Percentiles rank a stretch among this genome's conserved stretches.
These are phyloP conservation scores for Saccharomyces eubayanus DNA, from an alignment of 805 yeast genomes.

Conservation along the genomic window DNA sequence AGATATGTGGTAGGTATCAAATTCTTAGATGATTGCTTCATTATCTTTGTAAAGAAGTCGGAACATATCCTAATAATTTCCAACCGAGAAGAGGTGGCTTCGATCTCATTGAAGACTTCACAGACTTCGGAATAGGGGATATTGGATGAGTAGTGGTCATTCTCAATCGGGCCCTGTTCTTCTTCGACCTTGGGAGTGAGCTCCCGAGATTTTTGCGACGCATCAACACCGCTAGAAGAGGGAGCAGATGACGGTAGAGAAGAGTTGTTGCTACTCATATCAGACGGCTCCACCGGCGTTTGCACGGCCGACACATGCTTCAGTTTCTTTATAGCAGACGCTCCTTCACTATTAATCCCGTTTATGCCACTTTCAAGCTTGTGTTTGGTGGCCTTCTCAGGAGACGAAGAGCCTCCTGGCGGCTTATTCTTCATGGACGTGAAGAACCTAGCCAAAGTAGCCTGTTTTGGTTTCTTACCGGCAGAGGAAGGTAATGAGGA, in stretches of 20 bases:
- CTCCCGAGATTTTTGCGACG: background rate
- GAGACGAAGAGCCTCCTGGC: background rate
- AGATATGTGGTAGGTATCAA: slow-evolving; percentile 70
- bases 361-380: background rate
- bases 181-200: background rate
- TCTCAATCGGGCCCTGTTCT: background rate
- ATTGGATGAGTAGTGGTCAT: slow-evolving; percentile 5
- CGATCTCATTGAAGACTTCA: slow-evolving; percentile 67
- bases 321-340: background rate
- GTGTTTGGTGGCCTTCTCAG: background rate
- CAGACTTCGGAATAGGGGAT: slow-evolving; percentile 38
- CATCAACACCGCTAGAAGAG: background rate
- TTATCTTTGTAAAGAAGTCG: slow-evolving; percentile 57
- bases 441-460: slow-evolving; percentile 29
- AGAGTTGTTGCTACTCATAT: background rate
- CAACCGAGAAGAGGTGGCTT: slow-evolving; percentile 71
- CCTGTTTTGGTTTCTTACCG: slow-evolving; percentile 16
- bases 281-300: background rate
- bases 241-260: background rate
- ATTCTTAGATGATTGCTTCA: slow-evolving; percentile 44
- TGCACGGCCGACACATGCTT: background rate
- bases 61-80: slow-evolving; percentile 72
- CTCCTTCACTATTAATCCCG: background rate
- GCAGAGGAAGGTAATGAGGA: background rate
- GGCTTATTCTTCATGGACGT: slow-evolving; percentile 16